These are phyloP conservation scores for Sordariomycetes sp. DNA, from an alignment of 2,329 filamentous ascomycete genomes.

Conservation along the genomic window DNA sequence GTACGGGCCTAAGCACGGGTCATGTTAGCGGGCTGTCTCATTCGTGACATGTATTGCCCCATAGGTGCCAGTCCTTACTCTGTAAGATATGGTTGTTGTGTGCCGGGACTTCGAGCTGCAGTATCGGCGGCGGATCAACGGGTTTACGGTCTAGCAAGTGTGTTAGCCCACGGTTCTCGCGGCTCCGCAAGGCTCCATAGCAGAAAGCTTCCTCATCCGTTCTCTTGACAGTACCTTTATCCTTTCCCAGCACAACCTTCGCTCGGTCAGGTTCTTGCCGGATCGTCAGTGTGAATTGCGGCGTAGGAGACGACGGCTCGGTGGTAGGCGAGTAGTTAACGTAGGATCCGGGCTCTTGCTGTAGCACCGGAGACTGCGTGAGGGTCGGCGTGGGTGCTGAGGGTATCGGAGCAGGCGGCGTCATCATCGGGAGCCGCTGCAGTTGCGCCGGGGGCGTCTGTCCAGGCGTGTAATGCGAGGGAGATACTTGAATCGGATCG, in stretches of 20 bases:
- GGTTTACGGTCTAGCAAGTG: conserved; percentile 60
- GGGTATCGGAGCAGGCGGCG: conserved; percentile 2
- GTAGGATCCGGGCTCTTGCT: conserved; percentile 1
- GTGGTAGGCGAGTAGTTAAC: conserved; percentile 1
- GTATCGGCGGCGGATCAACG: conserved; percentile 77
- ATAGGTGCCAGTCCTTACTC: not conserved
- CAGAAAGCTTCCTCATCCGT: not conserved
- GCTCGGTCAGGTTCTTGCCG: conserved; percentile 59
- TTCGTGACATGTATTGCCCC: not conserved
- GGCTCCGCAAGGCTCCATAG: not conserved
- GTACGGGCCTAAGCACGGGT: conserved; percentile 27
- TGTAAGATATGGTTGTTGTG: conserved; percentile 28
- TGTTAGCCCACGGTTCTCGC: conserved; percentile 1
- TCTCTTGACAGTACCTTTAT: conserved; percentile 49
- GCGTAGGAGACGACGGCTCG: conserved; percentile 2
- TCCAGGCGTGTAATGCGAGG: conserved; percentile 2
- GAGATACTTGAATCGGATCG: conserved; percentile 2
- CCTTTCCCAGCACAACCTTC: conserved; percentile 60
- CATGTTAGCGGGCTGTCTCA: not conserved
- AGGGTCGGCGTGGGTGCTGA: not conserved
- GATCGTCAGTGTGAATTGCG: conserved; percentile 30
- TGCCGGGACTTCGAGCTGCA: conserved; percentile 47
- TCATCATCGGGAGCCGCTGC: conserved; percentile 5
- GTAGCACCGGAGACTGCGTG: conserved; percentile 1
- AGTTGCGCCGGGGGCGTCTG: conserved; percentile 2